Base-by-base conservation (phyloP, 1,284 basidiomycete genomes). In the Papiliotrema nemorosa region DNA sequence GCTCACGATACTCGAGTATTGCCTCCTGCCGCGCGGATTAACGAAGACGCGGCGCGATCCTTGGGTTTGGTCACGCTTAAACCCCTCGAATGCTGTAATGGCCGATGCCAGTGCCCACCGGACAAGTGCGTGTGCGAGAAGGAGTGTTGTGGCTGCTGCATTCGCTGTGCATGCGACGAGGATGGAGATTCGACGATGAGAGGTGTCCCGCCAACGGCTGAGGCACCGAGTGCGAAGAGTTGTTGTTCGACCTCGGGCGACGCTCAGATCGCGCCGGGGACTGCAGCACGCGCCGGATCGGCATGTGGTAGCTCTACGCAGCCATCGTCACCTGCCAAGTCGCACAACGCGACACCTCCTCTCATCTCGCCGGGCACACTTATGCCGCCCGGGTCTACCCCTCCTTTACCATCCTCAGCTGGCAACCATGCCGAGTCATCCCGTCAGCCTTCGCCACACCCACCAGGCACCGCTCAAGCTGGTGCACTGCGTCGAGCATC, bases 121-220 rank as follows among this genome's bases (percentile, higher is more conserved):
- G 73, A 73, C 2, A 53, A 70, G 36, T 76, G 75, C 53, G 60
- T 60, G 9, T 76, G 75, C 54, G 63, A 69, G 45, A 64, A 63
- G 37, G 71, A 74, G 5, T 75, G 74, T 54, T 76, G 75, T 50
- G 74, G 74, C 9, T 76, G 74, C 53, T 75, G 73, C 48, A 53
- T 62, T 6, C 55, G 64, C 26, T 75, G 73, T 52, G 57, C 60
- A 12, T 75, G 73, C 43, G 67, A 57, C 10, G 62, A 65, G 36
- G 68, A 69, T 27, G 66, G 60, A 10, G 65, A 65, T 41, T 50
- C 62, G 27, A 44, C 43, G 45, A 58, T 59, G 36, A 37, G 13
- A n/a, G 22, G 21, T 7, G 35, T 16, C 3, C 20, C 22, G 31
- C 29, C 16, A 48, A 55, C 25, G 40, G 24, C 16, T 22, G 31